Base-by-base conservation (phyloP, 768 basidiomycete species). In the Amanita jacksonii region DNA sequence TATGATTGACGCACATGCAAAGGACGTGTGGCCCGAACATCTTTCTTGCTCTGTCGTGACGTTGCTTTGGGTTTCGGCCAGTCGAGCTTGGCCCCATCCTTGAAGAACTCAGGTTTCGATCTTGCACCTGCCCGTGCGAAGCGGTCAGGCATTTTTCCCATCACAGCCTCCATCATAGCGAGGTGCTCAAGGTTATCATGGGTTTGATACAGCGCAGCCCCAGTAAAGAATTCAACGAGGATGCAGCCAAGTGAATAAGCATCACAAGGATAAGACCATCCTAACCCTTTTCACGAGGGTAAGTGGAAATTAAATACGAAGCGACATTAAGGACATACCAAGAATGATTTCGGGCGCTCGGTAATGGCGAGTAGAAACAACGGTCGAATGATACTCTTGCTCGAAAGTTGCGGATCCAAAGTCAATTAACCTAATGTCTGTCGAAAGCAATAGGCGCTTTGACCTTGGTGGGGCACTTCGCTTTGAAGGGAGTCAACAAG, bases 91-190 rank as follows among this genome's bases (percentile, higher is more conserved):
- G 70, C 63, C 23, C 78, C 81, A 16, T 86, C 84, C 58, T 86
- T 90, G 72, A 99, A 97, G 62, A 87, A 96, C 57, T 98, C 93
- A 6, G 90, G 80, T 55, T 93, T 93, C 39, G 80, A 77, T 37
- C 84, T 74, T 7, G 81, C 77, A 13, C 83, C 85, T 34, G 74
- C 71, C 33, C 83, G 74, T 30, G 79, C 77, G 57, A 94, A 90
- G 4, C 82, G 79, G 40, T 85, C 81, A 0, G 93, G 89, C 84
- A 98, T 93, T 67, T 86, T 88, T 47, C 94, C 94, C 87, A 98
- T 97, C 30, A 98, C 96, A 61, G 87, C 83, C 61, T 98, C 93
- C 96, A 99, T 99, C 96, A 99, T 99, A 31, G 94, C 96, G 10
- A 99, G 78, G 63, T 99, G 96, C 61, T 99, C 96, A 7, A 98